Evolutionary conservation across 768 basidiomycete genomes (phyloP).

Genomic region (Lentinula sp.): DNA sequence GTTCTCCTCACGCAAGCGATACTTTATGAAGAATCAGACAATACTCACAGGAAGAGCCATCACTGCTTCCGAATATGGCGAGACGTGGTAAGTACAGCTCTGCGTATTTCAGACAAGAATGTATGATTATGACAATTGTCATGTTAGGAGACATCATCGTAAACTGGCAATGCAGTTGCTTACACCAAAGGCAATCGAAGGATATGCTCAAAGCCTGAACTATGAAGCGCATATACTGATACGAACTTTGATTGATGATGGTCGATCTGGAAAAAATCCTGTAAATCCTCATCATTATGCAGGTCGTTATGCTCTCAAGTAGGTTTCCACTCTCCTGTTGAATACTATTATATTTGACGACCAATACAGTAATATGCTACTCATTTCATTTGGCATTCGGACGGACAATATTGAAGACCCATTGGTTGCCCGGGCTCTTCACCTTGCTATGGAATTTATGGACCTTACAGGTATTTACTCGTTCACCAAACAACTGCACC

Average conservation of each 20-base stretch:
- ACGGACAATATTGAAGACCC: conserved; percentile 14
- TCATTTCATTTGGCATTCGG: conserved; percentile 17
- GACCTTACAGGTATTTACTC: conserved; percentile 16
- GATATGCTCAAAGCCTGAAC: conserved; percentile 12
- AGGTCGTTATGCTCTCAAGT: conserved; percentile 18
- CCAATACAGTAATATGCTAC: conserved; percentile 19
- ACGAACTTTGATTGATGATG: conserved; percentile 12
- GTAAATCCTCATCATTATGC: conserved; percentile 16
- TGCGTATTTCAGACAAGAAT: neutral
- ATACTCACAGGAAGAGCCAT: conserved; percentile 18
- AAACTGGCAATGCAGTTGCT: conserved; percentile 16
- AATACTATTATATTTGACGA: neutral
- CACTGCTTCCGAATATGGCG: conserved; percentile 17
- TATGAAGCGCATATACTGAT: conserved; percentile 14
- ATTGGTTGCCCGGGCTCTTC: conserved; percentile 15
- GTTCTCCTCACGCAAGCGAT: conserved; percentile 19
- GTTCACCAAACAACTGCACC: neutral
- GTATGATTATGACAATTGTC: neutral
- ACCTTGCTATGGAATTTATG: conserved; percentile 20
- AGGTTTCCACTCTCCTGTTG: neutral
- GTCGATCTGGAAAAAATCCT: conserved; percentile 9
- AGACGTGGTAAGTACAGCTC: conserved; percentile 15
- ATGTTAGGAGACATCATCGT: conserved; percentile 18
- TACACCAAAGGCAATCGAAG: conserved; percentile 12
- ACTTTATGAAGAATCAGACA: conserved; percentile 20